These are phyloP conservation scores for Vanrija sp. DNA, from an alignment of 1,284 basidiomycete species.

Conservation along the genomic window DNA sequence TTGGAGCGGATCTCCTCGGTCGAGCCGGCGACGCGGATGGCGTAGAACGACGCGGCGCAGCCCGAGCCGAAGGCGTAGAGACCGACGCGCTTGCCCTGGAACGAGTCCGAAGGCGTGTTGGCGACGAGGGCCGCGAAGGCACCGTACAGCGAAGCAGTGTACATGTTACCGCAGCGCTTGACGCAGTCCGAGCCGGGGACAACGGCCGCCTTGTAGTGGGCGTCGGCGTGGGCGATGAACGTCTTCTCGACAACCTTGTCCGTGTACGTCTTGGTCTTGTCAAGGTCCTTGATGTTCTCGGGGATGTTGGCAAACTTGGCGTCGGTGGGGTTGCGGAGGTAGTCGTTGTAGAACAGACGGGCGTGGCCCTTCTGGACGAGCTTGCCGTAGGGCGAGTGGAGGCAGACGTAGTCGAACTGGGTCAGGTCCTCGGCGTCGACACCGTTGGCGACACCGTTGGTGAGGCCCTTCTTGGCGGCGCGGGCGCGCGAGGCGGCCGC, in stretches of 20 bases:
- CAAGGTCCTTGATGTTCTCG: conserved; percentile 62
- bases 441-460: conserved; percentile 31
- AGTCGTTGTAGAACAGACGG: conserved; percentile 74
- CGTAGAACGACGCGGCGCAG: conserved; percentile 87
- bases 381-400: conserved; percentile 97
- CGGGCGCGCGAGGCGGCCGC: conserved; percentile 57
- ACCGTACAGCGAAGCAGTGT: conserved; percentile 95
- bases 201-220: conserved; percentile 66
- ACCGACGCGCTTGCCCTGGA: conserved; percentile 70
- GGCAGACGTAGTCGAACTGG: conserved; percentile 82
- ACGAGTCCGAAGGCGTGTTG: conserved; percentile 58
- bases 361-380: conserved; percentile 96
- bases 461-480: conserved; percentile 44
- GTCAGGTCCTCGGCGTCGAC: conserved; percentile 52
- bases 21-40: conserved; percentile 77
- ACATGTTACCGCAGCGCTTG: conserved; percentile 93
- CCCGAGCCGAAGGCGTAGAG: conserved; percentile 95
- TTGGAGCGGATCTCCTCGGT: conserved; percentile 73
- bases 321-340: conserved; percentile 69
- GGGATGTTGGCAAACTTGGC: conserved; percentile 72
- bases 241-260: conserved; percentile 97
- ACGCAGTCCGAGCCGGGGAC: conserved; percentile 77
- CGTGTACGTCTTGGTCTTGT: conserved; percentile 69
- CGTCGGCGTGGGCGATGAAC: conserved; percentile 71
- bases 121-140: conserved; percentile 81